Base-by-base conservation (phyloP, 192 early-diverging fungal genomes). In the Gaertneriomyces sp. region DNA sequence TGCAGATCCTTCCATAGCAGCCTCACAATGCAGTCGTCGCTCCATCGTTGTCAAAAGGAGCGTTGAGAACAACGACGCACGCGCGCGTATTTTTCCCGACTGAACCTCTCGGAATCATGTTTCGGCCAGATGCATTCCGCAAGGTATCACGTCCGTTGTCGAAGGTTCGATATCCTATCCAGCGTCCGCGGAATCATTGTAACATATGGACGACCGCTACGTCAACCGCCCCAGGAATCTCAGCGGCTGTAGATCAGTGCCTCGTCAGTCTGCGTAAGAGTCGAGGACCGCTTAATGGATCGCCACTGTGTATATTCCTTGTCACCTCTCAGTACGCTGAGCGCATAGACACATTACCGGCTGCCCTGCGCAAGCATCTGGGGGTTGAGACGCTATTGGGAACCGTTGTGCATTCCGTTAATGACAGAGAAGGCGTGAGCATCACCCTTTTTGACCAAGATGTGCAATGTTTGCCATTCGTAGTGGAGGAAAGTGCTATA, bases 261-360 rank as follows among this genome's bases (percentile, higher is more conserved):
- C 39, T 41, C 7, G 53, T 55, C 4, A 55, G 53, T 6, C 54
- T 57, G 3, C 16, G 19, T 7, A 42, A 16, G 2, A 16, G 17
- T 9, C 55, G 2, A 20, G 8, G 8, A 4, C 54, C 64, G n/a
- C 47, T 39, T 14, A 56, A 57, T n/a, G 17, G n/a, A 7, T 47
- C 66, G 16, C 17, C 53, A 0, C 69, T 70, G 4, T 70, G 69
- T 42, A 43, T 70, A 42, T 25, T 70, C 5, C 61, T 70, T 44
- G 61, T 45, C 5, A 49, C 69, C 6, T 7, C 61, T 10, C 33
- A 38, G 8, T 70, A 63, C 19, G 61, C 42, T 11, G 41, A 16
- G 3, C 9, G 19, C 8, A 43, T 70, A 14, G 45, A 63, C 12
- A 10, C 14, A 7, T 42, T 58, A 11, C 42, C 58, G 8, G 17